A percentile compares a stretch with the other conserved stretches of the same genome.
Evolutionary conservation across 1,284 basidiomycete genomes (phyloP).

Genomic region (Naganishia albida): DNA sequence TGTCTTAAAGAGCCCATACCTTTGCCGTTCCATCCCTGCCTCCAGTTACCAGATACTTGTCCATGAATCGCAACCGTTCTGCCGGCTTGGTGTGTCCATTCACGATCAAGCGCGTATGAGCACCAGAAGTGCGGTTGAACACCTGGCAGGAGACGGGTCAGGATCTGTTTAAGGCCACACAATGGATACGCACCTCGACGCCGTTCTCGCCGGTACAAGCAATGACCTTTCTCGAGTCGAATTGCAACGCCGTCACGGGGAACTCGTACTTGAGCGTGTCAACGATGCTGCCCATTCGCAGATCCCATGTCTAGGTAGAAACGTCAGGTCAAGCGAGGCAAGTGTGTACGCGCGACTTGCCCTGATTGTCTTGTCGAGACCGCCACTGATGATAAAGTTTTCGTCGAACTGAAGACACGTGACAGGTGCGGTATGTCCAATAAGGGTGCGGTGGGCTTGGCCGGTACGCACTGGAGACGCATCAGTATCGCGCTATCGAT

Average conservation of each 20-base stretch:
- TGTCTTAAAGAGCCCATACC: constrained; percentile 82
- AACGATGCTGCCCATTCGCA: constrained; percentile 78
- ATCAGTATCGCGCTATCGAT: constrained; percentile 27
- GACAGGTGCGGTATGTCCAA: constrained; percentile 91
- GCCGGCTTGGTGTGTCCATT: constrained; percentile 91
- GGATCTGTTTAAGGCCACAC: constrained; percentile 3
- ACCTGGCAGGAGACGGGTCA: constrained; percentile 59
- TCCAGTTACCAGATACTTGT: constrained; percentile 89
- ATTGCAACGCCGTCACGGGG: constrained; percentile 88
- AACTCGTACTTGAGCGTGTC: constrained; percentile 91
- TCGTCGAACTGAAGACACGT: constrained; percentile 98
- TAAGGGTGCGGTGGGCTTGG: constrained; percentile 88
- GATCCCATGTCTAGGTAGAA: constrained; percentile 81
- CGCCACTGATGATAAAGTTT: constrained; percentile 85
- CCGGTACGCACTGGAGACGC: constrained; percentile 82
- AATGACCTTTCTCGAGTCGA: constrained; percentile 90
- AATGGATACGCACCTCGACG: constrained; percentile 66
- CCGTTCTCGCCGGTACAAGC: constrained; percentile 93
- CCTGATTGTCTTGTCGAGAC: constrained; percentile 88
- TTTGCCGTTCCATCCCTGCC: constrained; percentile 86
- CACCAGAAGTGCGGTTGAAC: constrained; percentile 92
- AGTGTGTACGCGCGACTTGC: constrained; percentile 57
- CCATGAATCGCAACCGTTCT: constrained; percentile 93
- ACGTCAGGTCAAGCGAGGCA: constrained; percentile 2
- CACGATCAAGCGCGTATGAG: constrained; percentile 76